Conservation (phyloP, 331 rosid genomes). For the Stylosanthes scabra region DNA sequence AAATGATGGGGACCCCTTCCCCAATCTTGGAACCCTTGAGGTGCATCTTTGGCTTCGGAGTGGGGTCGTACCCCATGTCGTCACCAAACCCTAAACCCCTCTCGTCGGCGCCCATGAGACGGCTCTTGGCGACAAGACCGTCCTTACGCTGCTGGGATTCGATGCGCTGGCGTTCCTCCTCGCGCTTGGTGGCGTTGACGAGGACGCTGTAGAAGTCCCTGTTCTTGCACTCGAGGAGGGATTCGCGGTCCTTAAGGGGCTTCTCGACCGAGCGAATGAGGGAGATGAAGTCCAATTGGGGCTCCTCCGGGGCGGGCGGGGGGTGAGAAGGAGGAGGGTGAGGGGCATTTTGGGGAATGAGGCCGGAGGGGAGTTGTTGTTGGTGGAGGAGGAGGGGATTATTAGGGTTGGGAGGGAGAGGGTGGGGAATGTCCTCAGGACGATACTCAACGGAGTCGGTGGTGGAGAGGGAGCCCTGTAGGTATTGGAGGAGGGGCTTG, state of each 20-base stretch:
- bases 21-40: conserved; percentile 79
- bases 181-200: conserved; percentile 84
- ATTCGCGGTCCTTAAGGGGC: conserved; percentile 86
- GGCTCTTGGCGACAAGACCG: conserved; percentile 91
- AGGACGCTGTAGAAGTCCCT: conserved; percentile 77
- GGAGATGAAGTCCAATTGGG: conserved; percentile 53
- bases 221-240: conserved; percentile 78
- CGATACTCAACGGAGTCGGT: conserved; percentile 86
- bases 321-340: neutral
- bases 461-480: conserved; percentile 75
- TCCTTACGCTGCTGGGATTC: conserved; percentile 98
- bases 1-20: conserved; percentile 88
- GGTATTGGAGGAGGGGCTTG: conserved; percentile 83
- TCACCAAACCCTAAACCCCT: conserved; percentile 74
- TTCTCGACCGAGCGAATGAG: conserved; percentile 66
- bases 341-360: conserved; percentile 2
- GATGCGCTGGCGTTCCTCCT: conserved; percentile 84
- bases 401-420: conserved; percentile 31
- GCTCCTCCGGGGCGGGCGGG: conserved; percentile 5
- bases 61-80: conserved; percentile 64
- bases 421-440: conserved; percentile 49
- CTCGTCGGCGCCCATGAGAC: conserved; percentile 81
- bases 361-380: neutral
- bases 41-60: conserved; percentile 74
- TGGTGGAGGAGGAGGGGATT: conserved; percentile 10